These are phyloP conservation scores for Trametes maxima DNA, from an alignment of 768 basidiomycete genomes.

Conservation along the genomic window DNA sequence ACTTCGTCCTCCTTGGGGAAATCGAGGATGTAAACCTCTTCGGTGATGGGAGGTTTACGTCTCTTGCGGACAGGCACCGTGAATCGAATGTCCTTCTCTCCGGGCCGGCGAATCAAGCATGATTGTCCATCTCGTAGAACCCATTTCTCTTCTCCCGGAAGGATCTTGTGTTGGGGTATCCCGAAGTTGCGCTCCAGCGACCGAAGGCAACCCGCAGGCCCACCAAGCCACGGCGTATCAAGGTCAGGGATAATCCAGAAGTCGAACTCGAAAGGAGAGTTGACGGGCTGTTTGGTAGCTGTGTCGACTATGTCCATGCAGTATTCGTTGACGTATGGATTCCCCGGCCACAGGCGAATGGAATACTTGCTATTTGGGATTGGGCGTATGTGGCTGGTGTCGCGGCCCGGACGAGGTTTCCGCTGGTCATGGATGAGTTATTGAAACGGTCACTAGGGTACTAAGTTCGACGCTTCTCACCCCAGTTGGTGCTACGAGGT, in stretches of 20 bases:
- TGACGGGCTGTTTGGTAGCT: background rate
- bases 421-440: background rate
- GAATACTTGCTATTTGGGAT: background rate
- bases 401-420: background rate
- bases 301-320: constrained; percentile 9
- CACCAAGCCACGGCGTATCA: background rate
- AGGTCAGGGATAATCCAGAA: background rate
- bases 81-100: background rate
- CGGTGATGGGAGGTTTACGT: background rate
- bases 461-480: background rate
- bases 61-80: background rate
- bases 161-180: constrained; percentile 1
- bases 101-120: background rate
- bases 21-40: background rate
- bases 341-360: background rate
- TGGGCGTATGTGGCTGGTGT: background rate
- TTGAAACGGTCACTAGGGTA: background rate
- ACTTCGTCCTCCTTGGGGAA: background rate
- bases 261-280: constrained; percentile 4
- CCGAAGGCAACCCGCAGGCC: background rate
- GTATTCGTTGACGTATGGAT: background rate
- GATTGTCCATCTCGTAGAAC: constrained; percentile 5
- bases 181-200: background rate
- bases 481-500: background rate
- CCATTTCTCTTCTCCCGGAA: constrained; percentile 2